Base-by-base conservation (phyloP, 805 yeast species). In the Ogataea nakhonphanomensis region DNA sequence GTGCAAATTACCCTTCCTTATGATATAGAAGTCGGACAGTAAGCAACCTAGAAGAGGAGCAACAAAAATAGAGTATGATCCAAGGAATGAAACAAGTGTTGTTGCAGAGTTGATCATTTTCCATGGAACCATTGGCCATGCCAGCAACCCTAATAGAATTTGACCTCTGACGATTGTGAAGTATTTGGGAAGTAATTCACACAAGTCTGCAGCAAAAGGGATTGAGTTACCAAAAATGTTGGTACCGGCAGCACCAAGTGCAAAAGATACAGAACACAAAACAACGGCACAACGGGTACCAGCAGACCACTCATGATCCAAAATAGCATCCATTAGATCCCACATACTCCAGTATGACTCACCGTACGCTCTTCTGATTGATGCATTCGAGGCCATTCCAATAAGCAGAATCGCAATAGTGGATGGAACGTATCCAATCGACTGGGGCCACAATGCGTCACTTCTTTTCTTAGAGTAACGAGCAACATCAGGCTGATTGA, bases 161-260 rank as follows among this genome's bases (percentile, higher is more conserved):
- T 51, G 54, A 11, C 46, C 55, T 37, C 55, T 43, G 22, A 58
- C 39, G 41, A 58, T 58, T 2, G 51, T 57, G 44, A 57, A 57
- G 32, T 58, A 58, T 30, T 49, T 54, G 32, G 61, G 62, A 4
- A 54, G 32, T 29, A 57, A 43, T 26, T 58, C 58, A 8, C 54
- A 39, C 13, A 57, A 30, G 41, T 58, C 62, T 15, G 57, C 55
- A 10, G 61, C 57, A 34, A 51, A 47, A 9, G 55, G 53, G 31
- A 51, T 51, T 5, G 51, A 49, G 43, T 58, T 58, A 11, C 55
- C 62, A 47, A 58, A 57, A 17, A 54, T 57, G 33, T 58, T 58
- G 4, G 62, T 58, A 34, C 60, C 60, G 12, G 60, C 61, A 23
- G 57, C 54, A 4, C 58, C 61, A 22, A 51, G 25, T 6, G 51